Percentiles rank a stretch among this genome's conserved stretches.
These are phyloP conservation scores for Rhizophagus sp. DNA, from an alignment of 192 early-diverging fungal species.

Conservation along the genomic window DNA sequence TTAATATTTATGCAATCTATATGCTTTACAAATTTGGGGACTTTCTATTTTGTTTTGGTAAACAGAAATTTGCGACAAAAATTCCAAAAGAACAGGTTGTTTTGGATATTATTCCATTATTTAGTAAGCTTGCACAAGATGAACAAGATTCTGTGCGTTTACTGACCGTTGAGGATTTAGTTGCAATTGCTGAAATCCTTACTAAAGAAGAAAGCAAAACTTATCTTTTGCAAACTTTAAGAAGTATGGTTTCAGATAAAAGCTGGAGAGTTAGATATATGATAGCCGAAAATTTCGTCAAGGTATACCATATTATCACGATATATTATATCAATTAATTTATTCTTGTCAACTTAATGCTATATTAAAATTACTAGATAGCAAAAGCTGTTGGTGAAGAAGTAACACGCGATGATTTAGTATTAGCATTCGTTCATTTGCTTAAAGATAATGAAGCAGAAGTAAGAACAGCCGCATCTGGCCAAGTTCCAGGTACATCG, in stretches of 20 bases:
- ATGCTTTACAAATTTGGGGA: no score
- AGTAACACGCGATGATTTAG: constrained; percentile 83
- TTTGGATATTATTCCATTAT: constrained; percentile 82
- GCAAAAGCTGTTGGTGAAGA: constrained; percentile 78
- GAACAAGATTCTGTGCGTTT: constrained; percentile 97
- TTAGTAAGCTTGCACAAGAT: constrained; percentile 81
- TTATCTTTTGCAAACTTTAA: constrained; percentile 74
- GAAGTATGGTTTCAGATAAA: constrained; percentile 83
- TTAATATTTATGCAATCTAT: neutral
- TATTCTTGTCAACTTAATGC: neutral
- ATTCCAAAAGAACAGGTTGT: constrained; percentile 79
- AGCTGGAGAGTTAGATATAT: constrained; percentile 99
- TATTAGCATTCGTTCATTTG: constrained; percentile 80
- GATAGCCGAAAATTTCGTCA: constrained; percentile 98
- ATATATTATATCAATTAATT: neutral
- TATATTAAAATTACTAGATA: constrained; percentile 51
- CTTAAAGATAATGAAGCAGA: constrained; percentile 97
- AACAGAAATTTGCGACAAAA: constrained; percentile 69
- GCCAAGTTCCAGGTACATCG: constrained; percentile 79
- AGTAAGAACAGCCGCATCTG: constrained; percentile 92
- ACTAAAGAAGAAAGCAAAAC: constrained; percentile 75
- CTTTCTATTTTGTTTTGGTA: neutral
- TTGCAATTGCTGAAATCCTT: constrained; percentile 84
- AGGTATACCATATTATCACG: constrained; percentile 48
- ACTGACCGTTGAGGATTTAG: constrained; percentile 88